Evolutionary conservation across 768 basidiomycete genomes (phyloP), one percentile per base, ranked within the genome.

Genomic region (Xerocomus brunneocitrinus): DNA sequence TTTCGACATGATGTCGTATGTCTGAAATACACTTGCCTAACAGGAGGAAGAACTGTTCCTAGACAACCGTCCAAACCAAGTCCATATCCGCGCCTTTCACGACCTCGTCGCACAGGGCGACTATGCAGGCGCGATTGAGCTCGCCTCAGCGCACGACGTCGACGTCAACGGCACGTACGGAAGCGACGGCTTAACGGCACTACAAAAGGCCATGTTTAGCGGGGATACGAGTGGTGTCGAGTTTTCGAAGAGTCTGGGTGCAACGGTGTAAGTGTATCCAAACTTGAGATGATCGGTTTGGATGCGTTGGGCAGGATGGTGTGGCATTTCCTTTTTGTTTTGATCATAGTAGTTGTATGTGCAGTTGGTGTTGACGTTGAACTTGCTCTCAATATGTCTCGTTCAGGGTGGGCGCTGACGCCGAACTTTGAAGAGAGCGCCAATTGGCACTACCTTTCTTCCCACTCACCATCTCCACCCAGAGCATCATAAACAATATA

Each of bases 1-100:
- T 9, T 31, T 8, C 8, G 8, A 31, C 30, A 19, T 19, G 19
- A 19, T 19, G 19, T 19, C 19, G 19, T 19, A 19, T 19, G 19
- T 19, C 19, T 19, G 19, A 19, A 19, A 19, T 19, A 19, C 19
- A 19, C 19, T 1, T 19, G 19, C 4, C 5, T 3, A 8, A 42
- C 48, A 66, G 65, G 65, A 67, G 32, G 65, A 67, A 46, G 65
- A 66, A 39, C 9, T 56, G 1, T 58, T 47, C 39, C 27, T 66
- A 22, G 65, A 58, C 3, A 19, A 56, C 2, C 19, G 60, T 22
- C 65, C 65, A 6, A 44, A 24, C 1, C 60, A 66, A 36, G 24
- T 58, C 1, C 57, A 58, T 34, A 44, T 30, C 28, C 62, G 61
- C 25, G 65, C 65, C 47, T 64, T 66, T 10, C 65, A 67, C 28